Evolutionary conservation across 2,329 filamentous ascomycete species (phyloP).

Genomic region (Fusarium sublunatum): DNA sequence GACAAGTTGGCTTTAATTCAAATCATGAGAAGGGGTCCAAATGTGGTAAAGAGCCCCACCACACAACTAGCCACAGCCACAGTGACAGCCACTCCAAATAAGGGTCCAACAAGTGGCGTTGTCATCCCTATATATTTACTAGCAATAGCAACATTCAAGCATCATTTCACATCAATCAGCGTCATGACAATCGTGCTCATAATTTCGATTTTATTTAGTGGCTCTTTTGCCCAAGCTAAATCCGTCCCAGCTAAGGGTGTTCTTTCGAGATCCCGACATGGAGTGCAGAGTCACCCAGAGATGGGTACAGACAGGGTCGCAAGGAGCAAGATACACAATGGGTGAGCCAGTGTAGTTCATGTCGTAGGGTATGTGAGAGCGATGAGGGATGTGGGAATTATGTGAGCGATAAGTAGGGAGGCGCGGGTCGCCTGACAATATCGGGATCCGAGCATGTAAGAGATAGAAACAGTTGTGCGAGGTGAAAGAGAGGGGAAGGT

Average conservation of each 20-base stretch:
- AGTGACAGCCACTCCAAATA: slow-evolving; percentile 10
- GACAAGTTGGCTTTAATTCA: slow-evolving; percentile 45
- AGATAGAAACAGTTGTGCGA: slow-evolving; percentile 42
- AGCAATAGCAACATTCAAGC: background rate
- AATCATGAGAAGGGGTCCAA: slow-evolving; percentile 23
- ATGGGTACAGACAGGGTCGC: slow-evolving; percentile 28
- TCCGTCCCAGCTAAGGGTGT: slow-evolving; percentile 39
- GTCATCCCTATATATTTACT: no score
- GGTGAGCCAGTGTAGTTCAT: slow-evolving; percentile 37
- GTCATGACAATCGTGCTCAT: slow-evolving; percentile 22
- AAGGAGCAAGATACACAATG: slow-evolving; percentile 35
- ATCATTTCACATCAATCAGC: background rate
- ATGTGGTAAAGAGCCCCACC: slow-evolving; percentile 27
- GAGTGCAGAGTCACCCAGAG: slow-evolving; percentile 27
- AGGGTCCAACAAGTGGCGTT: slow-evolving; percentile 6
- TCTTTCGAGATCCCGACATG: slow-evolving; percentile 36
- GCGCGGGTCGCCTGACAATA: slow-evolving; percentile 38
- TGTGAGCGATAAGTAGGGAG: slow-evolving; percentile 42
- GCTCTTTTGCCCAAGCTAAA: slow-evolving; percentile 43
- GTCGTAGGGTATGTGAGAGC: slow-evolving; percentile 46
- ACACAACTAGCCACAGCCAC: slow-evolving; percentile 28
- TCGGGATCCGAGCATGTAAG: slow-evolving; percentile 37
- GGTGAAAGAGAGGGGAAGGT: slow-evolving; percentile 39
- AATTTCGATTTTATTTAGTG: slow-evolving; percentile 41
- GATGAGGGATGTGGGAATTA: slow-evolving; percentile 45